phyloP scores from a whole-genome alignment of 1,284 basidiomycete genomes.

The Malassezia arunalokei region DNA sequence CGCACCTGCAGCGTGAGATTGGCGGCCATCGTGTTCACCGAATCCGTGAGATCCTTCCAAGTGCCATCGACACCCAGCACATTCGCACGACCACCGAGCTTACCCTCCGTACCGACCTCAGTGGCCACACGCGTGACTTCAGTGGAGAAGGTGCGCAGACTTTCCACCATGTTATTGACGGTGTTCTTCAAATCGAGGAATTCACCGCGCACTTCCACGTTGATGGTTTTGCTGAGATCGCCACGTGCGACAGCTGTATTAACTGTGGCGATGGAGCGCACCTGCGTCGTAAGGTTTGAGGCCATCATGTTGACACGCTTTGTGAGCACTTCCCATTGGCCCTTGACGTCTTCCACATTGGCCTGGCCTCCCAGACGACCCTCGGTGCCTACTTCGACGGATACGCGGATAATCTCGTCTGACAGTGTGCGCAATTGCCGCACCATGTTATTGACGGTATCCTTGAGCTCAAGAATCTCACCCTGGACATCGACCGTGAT shows the following conservation, averaged over 20 bases:
- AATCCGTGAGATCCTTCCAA: constrained; percentile 69
- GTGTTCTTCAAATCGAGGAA: constrained; percentile 44
- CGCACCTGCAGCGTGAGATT: constrained; percentile 80
- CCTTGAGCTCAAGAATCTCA: constrained; percentile 83
- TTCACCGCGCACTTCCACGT: constrained; percentile 44
- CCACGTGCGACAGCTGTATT: constrained; percentile 43
- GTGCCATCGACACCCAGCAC: constrained; percentile 47
- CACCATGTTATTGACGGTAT: constrained; percentile 47
- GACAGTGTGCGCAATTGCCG: constrained; percentile 41
- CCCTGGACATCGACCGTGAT: constrained; percentile 93
- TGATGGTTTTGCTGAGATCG: constrained; percentile 46
- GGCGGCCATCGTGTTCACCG: constrained; percentile 53
- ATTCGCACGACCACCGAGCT: constrained; percentile 44
- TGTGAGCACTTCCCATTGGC: constrained; percentile 48
- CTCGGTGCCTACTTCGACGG: constrained; percentile 78
- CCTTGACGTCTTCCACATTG: constrained; percentile 54
- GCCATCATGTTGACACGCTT: constrained; percentile 48
- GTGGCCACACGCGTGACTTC: constrained; percentile 46
- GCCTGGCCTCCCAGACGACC: constrained; percentile 77
- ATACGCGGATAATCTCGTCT: constrained; percentile 55
- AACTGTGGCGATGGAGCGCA: constrained; percentile 52
- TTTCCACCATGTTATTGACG: constrained; percentile 47
- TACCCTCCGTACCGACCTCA: constrained; percentile 47
- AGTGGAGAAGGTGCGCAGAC: constrained; percentile 45
- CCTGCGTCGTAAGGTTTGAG: constrained; percentile 73